A percentile compares a stretch with the other conserved stretches of the same genome.
These are phyloP conservation scores for Aspergillus novofumigatus DNA, from an alignment of 2,329 filamentous ascomycete genomes.

Conservation along the genomic window DNA sequence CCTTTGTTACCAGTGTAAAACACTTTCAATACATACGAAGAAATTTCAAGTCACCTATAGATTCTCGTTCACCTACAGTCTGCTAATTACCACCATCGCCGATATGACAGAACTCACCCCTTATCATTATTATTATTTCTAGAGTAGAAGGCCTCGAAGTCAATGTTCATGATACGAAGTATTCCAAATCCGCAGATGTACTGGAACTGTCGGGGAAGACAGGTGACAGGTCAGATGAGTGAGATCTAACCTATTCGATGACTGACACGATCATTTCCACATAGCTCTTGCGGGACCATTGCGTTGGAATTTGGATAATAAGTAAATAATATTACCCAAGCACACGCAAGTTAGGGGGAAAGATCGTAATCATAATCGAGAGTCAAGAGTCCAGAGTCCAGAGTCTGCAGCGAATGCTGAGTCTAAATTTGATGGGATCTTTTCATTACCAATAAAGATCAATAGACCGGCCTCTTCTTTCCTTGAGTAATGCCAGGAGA, in stretches of 20 bases:
- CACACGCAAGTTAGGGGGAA: background rate
- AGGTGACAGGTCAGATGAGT: background rate
- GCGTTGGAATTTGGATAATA: background rate
- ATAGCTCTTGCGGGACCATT: background rate
- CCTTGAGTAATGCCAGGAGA: slow-evolving; percentile 1
- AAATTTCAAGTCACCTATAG: background rate
- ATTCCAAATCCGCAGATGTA: too few relatives aligned
- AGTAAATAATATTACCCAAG: background rate
- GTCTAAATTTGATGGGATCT: background rate
- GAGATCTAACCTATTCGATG: background rate
- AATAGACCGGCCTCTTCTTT: slow-evolving; percentile 1
- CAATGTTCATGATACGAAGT: too few relatives aligned
- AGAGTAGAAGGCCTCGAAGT: too few relatives aligned
- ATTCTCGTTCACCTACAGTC: background rate
- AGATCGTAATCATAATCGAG: background rate
- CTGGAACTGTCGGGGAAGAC: too few relatives aligned
- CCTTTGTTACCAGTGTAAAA: background rate
- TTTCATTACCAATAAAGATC: background rate
- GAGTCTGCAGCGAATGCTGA: background rate
- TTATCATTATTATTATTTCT: too few relatives aligned
- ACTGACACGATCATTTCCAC: background rate
- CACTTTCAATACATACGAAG: background rate
- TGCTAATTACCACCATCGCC: too few relatives aligned
- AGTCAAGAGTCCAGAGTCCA: background rate
- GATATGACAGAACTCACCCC: too few relatives aligned